Percentiles rank a stretch among this genome's conserved stretches.
These are phyloP conservation scores for Phytophthora hibernalis DNA, from an alignment of 352 stramenopile species.

Conservation along the genomic window DNA sequence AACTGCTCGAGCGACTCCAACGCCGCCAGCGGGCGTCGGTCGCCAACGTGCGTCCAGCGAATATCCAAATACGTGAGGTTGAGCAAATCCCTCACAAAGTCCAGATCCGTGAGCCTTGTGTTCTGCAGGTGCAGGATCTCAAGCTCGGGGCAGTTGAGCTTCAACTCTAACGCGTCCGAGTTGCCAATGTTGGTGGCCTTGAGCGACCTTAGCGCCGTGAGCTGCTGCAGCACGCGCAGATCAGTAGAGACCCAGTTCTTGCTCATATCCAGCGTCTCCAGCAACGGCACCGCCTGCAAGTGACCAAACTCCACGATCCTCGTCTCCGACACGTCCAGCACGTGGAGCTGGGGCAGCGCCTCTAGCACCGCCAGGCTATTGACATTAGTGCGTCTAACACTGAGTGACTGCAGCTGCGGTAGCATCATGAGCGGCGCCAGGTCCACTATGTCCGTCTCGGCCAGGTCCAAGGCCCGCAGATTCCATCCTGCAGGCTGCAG, in stretches of 20 bases:
- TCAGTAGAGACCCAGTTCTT: conserved; percentile 54
- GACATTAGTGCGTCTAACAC: conserved; percentile 45
- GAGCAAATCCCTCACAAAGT: conserved; percentile 34
- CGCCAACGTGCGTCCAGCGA: conserved; percentile 44
- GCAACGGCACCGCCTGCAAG: conserved; percentile 22
- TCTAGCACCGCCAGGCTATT: conserved; percentile 37
- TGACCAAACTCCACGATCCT: conserved; percentile 47
- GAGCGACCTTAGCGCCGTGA: conserved; percentile 41
- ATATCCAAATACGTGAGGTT: conserved; percentile 52
- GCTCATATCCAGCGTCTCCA: conserved; percentile 54
- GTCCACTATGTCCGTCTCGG: conserved; percentile 44
- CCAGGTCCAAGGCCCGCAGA: conserved; percentile 39
- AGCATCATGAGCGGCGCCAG: conserved; percentile 38
- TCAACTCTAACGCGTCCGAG: conserved; percentile 41
- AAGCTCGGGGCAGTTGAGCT: conserved; percentile 39
- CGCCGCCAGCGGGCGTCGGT: conserved; percentile 41
- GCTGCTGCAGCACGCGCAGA: conserved; percentile 33
- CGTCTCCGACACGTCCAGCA: conserved; percentile 55
- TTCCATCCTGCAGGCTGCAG: conserved; percentile 5
- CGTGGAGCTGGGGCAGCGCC: conserved; percentile 33
- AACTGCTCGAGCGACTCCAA: conserved; percentile 48
- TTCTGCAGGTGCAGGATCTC: conserved; percentile 51
- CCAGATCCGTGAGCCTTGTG: conserved; percentile 47
- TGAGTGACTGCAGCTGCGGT: conserved; percentile 43
- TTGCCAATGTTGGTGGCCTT: conserved; percentile 46